Evolutionary conservation across 352 stramenopile species (phyloP).

Genomic region (Peronospora farinosa): DNA sequence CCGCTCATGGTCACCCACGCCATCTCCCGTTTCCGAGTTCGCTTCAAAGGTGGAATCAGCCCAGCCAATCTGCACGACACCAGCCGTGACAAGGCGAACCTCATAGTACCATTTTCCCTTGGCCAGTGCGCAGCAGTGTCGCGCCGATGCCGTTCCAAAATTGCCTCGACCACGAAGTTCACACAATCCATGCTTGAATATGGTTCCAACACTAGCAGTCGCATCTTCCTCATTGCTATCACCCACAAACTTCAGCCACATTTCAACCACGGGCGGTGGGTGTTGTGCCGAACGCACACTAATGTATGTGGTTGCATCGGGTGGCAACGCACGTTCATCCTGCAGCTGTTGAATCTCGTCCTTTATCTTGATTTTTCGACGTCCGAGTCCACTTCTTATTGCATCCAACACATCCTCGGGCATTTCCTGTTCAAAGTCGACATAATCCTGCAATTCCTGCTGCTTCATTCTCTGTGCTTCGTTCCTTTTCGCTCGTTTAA

Average conservation of each 20-base stretch:
- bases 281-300: slow-evolving; percentile 22
- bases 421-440: slow-evolving; percentile 68
- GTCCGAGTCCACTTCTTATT: slow-evolving; percentile 54
- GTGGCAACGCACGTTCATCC: slow-evolving; percentile 19
- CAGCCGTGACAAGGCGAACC: slow-evolving; percentile 82
- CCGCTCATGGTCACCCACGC: slow-evolving; percentile 83
- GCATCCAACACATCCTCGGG: slow-evolving; percentile 60
- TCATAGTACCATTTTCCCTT: slow-evolving; percentile 88
- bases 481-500: slow-evolving; percentile 68
- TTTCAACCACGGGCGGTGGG: slow-evolving; percentile 20
- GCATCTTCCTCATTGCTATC: slow-evolving; percentile 21
- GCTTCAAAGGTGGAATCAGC: slow-evolving; percentile 71
- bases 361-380: slow-evolving; percentile 33
- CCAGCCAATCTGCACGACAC: slow-evolving; percentile 91
- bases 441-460: slow-evolving; percentile 53
- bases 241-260: slow-evolving; percentile 39
- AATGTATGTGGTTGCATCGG: slow-evolving; percentile 30
- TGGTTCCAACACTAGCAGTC: slow-evolving; percentile 26
- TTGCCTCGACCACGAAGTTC: slow-evolving; percentile 68
- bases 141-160: slow-evolving; percentile 68
- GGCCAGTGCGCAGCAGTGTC: slow-evolving; percentile 35
- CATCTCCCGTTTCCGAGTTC: slow-evolving; percentile 78
- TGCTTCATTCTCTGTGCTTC: slow-evolving; percentile 51
- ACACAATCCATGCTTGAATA: slow-evolving; percentile 65
- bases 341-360: slow-evolving; percentile 21